A percentile compares a stretch with the other conserved stretches of the same genome.
phyloP scores from a whole-genome alignment of 2,329 filamentous ascomycete species.

The Proliferodiscus dingleyae region DNA sequence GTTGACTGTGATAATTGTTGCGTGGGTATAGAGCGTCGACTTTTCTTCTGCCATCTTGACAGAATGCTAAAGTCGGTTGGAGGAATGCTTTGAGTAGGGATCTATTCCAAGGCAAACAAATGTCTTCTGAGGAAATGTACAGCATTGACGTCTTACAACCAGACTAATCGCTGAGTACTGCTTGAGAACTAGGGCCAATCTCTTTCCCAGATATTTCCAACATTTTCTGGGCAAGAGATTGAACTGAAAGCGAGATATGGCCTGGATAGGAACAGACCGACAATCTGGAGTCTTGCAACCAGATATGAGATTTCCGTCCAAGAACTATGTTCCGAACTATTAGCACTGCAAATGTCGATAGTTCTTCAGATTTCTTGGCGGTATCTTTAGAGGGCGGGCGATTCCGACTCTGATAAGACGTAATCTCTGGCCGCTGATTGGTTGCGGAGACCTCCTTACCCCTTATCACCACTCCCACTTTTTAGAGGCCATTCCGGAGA shows the following conservation, averaged over 20 bases:
- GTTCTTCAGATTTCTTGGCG: constrained; percentile 6
- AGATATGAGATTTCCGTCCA: constrained; percentile 2
- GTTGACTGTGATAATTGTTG: constrained; percentile 49
- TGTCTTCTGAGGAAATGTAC: too few species aligned
- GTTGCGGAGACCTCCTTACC: constrained; percentile 13
- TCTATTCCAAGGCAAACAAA: too few species aligned
- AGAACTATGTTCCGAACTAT: neutral
- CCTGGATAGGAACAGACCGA: constrained; percentile 7
- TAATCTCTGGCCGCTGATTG: constrained; percentile 15
- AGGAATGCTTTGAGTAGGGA: too few species aligned
- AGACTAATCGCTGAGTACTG: too few species aligned
- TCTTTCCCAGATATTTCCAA: neutral
- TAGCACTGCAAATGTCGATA: neutral
- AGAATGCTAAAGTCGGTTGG: neutral
- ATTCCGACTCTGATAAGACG: constrained; percentile 19
- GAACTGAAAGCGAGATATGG: neutral
- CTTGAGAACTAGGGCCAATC: too few species aligned
- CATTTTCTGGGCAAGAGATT: neutral
- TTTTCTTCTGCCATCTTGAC: constrained; percentile 7
- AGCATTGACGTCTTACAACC: too few species aligned
- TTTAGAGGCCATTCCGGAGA: too few species aligned
- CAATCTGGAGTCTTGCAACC: neutral
- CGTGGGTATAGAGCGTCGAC: constrained; percentile 39
- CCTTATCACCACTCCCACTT: constrained; percentile 17
- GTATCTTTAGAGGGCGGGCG: constrained; percentile 2